These are phyloP conservation scores for Striga hermonthica DNA, from an alignment of 305 asterid species.

Conservation along the genomic window DNA sequence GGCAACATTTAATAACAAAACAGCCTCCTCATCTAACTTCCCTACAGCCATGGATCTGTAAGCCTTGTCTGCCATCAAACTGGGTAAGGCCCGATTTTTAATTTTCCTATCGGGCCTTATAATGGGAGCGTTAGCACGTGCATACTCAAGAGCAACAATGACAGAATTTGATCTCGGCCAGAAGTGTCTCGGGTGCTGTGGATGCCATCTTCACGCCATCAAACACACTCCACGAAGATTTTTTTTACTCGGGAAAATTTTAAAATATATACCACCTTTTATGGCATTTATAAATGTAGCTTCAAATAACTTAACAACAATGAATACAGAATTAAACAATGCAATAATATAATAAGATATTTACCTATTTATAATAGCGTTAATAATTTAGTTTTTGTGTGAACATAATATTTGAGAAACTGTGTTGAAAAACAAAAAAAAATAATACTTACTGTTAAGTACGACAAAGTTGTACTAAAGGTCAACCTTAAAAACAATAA, in stretches of 20 bases:
- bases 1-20: constrained; percentile 45
- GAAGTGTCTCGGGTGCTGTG: constrained; percentile 49
- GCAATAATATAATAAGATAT: no score
- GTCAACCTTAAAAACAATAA: no score
- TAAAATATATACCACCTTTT: no score
- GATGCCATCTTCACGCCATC: constrained; percentile 46
- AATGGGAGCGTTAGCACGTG: constrained; percentile 38
- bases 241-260: constrained; percentile 37
- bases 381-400: no score
- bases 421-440: no score
- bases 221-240: constrained; percentile 45
- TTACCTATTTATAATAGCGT: no score
- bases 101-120: constrained; percentile 22
- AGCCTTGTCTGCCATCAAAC: constrained; percentile 54
- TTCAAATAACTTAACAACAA: no score
- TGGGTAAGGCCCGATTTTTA: constrained; percentile 21
- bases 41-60: constrained; percentile 59
- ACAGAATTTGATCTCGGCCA: constrained; percentile 64
- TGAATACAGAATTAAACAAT: no score
- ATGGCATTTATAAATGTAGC: no score
- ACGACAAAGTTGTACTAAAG: no score
- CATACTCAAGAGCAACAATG: constrained; percentile 55
- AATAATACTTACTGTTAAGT: no score
- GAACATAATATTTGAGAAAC: no score
- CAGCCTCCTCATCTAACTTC: constrained; percentile 47